Evolutionary conservation across 441 rosid species (phyloP).

Genomic region (Croton setiger): DNA sequence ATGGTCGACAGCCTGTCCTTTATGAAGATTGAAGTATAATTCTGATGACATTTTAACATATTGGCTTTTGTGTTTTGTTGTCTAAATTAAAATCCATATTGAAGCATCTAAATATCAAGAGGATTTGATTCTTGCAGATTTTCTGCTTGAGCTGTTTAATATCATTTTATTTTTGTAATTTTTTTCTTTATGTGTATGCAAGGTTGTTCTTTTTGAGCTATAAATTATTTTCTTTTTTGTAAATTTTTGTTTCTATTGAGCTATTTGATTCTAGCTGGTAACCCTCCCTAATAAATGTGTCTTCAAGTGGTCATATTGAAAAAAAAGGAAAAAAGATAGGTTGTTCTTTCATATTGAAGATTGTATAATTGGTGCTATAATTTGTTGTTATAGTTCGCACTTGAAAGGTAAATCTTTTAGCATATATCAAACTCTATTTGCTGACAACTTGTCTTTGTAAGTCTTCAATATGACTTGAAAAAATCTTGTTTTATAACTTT

Average conservation of each 20-base stretch:
- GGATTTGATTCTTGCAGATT: no score
- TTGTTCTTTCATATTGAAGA: not conserved
- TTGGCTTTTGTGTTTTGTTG: not conserved
- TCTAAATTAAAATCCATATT: not conserved
- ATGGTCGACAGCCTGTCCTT: not conserved
- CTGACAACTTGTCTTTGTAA: not conserved
- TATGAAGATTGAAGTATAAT: not conserved
- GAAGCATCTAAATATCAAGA: not conserved
- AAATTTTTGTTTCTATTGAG: not conserved
- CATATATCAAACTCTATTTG: not conserved
- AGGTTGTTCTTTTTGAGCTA: not conserved
- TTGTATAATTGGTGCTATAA: not conserved
- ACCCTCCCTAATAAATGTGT: not conserved
- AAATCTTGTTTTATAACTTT: not conserved
- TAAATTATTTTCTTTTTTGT: not conserved
- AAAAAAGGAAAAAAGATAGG: not conserved
- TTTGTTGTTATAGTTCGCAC: not conserved
- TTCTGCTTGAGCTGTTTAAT: no score
- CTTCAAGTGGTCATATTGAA: not conserved
- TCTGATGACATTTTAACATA: not conserved
- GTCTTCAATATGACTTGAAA: not conserved
- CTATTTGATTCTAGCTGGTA: not conserved
- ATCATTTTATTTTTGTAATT: no score
- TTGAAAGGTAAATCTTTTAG: not conserved
- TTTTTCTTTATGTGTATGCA: no score